Evolutionary conservation across 768 basidiomycete species (phyloP).

Genomic region (Leccinum aurantiacum): DNA sequence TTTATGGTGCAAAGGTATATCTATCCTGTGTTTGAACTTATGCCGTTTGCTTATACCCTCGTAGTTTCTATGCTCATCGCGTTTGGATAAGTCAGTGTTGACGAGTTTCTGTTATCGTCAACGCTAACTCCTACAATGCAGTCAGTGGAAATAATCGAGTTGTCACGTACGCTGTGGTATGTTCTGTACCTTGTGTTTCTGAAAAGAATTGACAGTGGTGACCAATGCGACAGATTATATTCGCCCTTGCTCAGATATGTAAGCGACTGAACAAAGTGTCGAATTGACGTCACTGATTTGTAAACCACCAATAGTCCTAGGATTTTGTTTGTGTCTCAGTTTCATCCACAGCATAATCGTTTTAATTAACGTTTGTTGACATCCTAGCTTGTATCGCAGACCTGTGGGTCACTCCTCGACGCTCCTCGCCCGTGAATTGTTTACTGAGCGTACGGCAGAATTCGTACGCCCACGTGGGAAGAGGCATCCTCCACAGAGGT

Average conservation of each 20-base stretch:
- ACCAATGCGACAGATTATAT: constrained; percentile 4
- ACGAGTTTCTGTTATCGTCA: too few species aligned
- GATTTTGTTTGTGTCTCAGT: constrained; percentile 13
- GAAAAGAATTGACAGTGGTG: neutral
- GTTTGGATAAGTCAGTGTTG: too few species aligned
- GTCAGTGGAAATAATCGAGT: constrained; percentile 7
- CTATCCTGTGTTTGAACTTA: too few species aligned
- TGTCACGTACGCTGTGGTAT: constrained; percentile 18
- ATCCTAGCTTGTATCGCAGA: constrained; percentile 1
- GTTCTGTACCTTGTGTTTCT: neutral
- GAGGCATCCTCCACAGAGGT: constrained; percentile 8
- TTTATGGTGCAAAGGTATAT: too few species aligned
- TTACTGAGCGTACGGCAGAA: constrained; percentile 3
- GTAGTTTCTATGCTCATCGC: too few species aligned
- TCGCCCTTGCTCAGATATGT: constrained; percentile 15
- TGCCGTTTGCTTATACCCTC: too few species aligned
- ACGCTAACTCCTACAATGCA: too few species aligned
- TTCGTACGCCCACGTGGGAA: constrained; percentile 8
- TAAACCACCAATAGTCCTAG: constrained; percentile 9
- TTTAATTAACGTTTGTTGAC: neutral
- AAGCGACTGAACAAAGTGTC: neutral
- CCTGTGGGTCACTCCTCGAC: constrained; percentile 9
- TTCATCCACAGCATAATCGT: neutral
- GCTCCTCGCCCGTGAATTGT: neutral
- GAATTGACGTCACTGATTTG: neutral